These are phyloP conservation scores for Lipomyces sp. DNA, from an alignment of 805 yeast genomes.

Conservation along the genomic window DNA sequence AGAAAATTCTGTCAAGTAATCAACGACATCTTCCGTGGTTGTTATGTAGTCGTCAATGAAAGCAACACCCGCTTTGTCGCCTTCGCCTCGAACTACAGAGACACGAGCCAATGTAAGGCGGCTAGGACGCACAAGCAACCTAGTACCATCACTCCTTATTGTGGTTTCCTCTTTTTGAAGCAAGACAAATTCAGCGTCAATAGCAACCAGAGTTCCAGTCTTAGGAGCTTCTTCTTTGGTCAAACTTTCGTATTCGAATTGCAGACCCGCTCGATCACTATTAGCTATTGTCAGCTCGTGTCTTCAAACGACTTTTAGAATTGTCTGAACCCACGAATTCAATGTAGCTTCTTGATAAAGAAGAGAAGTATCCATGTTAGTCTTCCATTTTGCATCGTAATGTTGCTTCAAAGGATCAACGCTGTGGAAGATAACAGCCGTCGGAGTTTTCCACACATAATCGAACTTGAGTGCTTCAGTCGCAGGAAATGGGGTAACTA, in stretches of 20 bases:
- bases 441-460: constrained; percentile 81
- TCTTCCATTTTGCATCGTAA: constrained; percentile 50
- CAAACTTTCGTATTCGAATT: constrained; percentile 64
- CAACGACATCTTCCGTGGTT: constrained; percentile 63
- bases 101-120: constrained; percentile 79
- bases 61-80: constrained; percentile 64
- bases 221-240: constrained; percentile 67
- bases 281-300: constrained; percentile 41
- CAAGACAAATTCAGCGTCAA: constrained; percentile 95
- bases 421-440: constrained; percentile 62
- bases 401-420: constrained; percentile 32
- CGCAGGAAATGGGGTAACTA: constrained; percentile 71
- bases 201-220: constrained; percentile 76
- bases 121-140: constrained; percentile 69
- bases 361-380: constrained; percentile 56
- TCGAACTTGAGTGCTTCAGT: constrained; percentile 73
- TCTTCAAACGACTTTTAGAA: neutral
- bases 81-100: constrained; percentile 69
- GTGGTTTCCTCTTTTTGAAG: constrained; percentile 76
- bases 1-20: constrained; percentile 83
- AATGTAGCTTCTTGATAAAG: constrained; percentile 58
- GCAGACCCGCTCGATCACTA: constrained; percentile 56
- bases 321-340: neutral
- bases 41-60: constrained; percentile 91
- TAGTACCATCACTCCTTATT: constrained; percentile 67